These are phyloP conservation scores for Dunaliella sp. DNA, from an alignment of 139 green algal species.

Conservation along the genomic window DNA sequence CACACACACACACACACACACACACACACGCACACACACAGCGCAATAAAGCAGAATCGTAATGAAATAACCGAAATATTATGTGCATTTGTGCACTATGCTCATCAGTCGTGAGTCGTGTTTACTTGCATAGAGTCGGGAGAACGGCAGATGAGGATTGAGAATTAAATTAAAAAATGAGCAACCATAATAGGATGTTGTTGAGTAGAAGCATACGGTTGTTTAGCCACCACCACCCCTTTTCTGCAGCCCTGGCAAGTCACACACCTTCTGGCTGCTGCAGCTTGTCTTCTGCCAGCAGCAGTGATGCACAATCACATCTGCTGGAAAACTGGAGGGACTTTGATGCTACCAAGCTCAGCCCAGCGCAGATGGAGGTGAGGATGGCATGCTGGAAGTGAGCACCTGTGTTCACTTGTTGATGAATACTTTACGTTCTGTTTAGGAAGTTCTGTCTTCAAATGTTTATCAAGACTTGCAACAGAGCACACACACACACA, in stretches of 20 bases:
- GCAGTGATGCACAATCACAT: neutral
- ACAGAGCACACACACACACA: too few relatives aligned
- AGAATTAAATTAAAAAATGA: neutral
- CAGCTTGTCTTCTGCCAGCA: neutral
- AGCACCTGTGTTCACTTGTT: neutral
- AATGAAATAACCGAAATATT: neutral
- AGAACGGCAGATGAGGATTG: neutral
- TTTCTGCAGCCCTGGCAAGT: neutral
- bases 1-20: neutral
- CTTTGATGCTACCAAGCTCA: neutral
- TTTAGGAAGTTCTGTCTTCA: too few relatives aligned
- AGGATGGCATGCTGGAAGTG: neutral
- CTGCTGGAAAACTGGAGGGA: neutral
- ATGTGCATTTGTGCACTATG: neutral
- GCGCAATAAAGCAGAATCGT: neutral
- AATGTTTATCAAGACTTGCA: too few relatives aligned
- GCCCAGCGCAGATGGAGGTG: neutral
- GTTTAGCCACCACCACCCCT: neutral
- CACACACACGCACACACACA: neutral
- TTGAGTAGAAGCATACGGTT: neutral
- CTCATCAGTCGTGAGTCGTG: neutral
- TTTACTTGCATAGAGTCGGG: too few relatives aligned
- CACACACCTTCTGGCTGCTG: too few relatives aligned
- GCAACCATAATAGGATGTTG: neutral
- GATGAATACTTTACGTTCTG: too few relatives aligned